These are phyloP conservation scores for Forsythia viridissima DNA, from an alignment of 257 asterid genomes.

Conservation along the genomic window DNA sequence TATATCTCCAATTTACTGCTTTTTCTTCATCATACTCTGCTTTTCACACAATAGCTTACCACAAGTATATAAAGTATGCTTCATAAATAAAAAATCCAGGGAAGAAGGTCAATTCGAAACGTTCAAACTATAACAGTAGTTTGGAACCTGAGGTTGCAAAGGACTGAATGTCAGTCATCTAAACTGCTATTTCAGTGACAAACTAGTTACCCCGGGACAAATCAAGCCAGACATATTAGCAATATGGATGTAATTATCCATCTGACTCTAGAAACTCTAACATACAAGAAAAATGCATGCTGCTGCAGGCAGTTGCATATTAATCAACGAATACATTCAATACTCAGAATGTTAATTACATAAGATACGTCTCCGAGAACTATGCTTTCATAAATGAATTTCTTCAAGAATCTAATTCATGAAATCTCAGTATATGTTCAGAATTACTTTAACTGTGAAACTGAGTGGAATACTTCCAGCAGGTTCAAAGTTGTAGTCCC, in stretches of 20 bases:
- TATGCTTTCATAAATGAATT: background rate
- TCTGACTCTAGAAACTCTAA: background rate
- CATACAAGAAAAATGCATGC: background rate
- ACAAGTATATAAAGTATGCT: background rate
- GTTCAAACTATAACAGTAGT: background rate
- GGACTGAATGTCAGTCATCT: background rate
- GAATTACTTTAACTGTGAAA: slow-evolving; percentile 83
- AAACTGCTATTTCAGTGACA: too few relatives aligned
- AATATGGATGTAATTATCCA: background rate
- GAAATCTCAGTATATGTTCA: slow-evolving; percentile 6
- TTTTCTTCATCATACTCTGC: background rate
- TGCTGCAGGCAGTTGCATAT: background rate
- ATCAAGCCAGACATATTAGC: background rate
- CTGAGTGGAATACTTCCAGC: slow-evolving; percentile 86
- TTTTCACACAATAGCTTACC: background rate
- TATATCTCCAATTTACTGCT: background rate
- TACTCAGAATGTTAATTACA: background rate
- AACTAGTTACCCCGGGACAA: background rate
- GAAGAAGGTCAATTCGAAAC: background rate
- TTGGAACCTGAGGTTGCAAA: background rate
- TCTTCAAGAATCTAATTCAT: background rate
- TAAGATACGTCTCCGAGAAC: background rate
- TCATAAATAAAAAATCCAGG: background rate
- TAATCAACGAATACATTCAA: background rate
- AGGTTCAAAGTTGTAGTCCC: slow-evolving; percentile 98